A percentile compares a stretch with the other conserved stretches of the same genome.
These are phyloP conservation scores for Silene noctiflora DNA, from an alignment of 179 eudicot genomes.

Conservation along the genomic window DNA sequence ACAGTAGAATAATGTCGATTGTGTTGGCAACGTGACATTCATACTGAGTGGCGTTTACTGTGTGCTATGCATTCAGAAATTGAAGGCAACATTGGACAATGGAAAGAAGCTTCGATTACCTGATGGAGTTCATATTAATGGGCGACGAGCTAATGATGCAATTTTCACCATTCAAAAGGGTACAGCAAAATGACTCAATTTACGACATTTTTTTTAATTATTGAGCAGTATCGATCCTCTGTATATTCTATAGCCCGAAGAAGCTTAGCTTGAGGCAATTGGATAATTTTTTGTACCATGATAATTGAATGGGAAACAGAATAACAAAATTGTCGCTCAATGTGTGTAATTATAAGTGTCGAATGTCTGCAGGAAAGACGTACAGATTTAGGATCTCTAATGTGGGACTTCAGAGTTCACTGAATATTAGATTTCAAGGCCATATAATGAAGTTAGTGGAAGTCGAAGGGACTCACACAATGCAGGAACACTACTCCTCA, in stretches of 20 bases:
- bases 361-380: slow-evolving; percentile 42
- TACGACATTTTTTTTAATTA: not conserved
- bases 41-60: not conserved
- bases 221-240: not conserved
- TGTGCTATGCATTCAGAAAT: slow-evolving; percentile 28
- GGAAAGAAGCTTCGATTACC: slow-evolving; percentile 47
- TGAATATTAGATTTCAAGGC: slow-evolving; percentile 51
- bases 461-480: slow-evolving; percentile 66
- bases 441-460: slow-evolving; percentile 64
- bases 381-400: slow-evolving; percentile 68
- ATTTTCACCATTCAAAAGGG: slow-evolving; percentile 50
- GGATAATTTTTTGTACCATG: too few relatives aligned
- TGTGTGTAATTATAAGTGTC: too few relatives aligned
- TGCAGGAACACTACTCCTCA: slow-evolving; percentile 44
- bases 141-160: slow-evolving; percentile 39
- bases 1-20: too few relatives aligned
- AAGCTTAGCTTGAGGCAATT: too few relatives aligned
- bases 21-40: too few relatives aligned
- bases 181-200: slow-evolving; percentile 9
- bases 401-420: slow-evolving; percentile 51
- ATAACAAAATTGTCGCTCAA: too few relatives aligned
- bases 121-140: slow-evolving; percentile 58
- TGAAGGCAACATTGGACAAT: slow-evolving; percentile 39
- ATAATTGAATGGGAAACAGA: too few relatives aligned
- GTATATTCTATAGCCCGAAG: too few relatives aligned